phyloP scores from a whole-genome alignment of 345 rosid species.

The Erodium maritimum region DNA sequence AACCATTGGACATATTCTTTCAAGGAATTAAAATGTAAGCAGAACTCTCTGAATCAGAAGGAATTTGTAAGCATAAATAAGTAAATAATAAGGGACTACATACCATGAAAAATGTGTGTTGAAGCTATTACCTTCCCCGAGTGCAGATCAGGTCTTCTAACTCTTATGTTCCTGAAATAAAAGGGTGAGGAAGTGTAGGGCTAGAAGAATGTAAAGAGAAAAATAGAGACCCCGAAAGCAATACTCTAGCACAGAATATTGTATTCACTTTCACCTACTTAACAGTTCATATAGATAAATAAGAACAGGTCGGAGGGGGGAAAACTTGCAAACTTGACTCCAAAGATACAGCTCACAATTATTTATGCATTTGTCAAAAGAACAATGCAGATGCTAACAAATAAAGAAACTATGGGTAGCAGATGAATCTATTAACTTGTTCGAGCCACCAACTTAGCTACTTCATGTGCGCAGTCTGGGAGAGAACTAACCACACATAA shows the following conservation, averaged over 20 bases:
- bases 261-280: neutral
- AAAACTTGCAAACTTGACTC: neutral
- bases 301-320: neutral
- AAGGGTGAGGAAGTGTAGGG: neutral
- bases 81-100: neutral
- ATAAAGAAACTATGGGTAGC: neutral
- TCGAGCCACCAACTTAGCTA: neutral
- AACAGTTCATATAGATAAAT: neutral
- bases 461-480: neutral
- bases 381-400: neutral
- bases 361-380: neutral
- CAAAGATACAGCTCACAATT: neutral
- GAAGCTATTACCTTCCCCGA: neutral
- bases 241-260: neutral
- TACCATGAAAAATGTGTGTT: neutral
- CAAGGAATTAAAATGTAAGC: too few species aligned
- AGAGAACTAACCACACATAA: neutral
- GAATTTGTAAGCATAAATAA: neutral
- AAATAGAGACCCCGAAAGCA: neutral
- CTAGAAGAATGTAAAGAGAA: neutral
- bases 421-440: neutral
- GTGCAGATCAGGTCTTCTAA: neutral
- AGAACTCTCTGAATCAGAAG: neutral
- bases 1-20: too few species aligned
- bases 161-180: neutral